These are phyloP conservation scores for Anthoceros angustus DNA, from an alignment of 225 moss, liverwort and hornwort genomes.

Conservation along the genomic window DNA sequence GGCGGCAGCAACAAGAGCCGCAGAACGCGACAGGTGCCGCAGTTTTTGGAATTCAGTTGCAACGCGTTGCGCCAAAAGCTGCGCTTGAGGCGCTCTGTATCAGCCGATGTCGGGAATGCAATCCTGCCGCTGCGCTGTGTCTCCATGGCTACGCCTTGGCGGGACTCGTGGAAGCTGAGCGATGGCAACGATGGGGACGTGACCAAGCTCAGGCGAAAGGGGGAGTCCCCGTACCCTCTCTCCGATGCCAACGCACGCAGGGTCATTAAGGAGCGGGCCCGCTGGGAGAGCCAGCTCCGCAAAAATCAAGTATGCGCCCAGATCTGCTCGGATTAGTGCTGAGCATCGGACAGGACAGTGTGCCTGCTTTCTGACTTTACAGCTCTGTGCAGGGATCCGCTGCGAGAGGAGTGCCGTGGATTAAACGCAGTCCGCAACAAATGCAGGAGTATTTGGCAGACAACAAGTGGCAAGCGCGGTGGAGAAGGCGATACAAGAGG, in stretches of 20 bases:
- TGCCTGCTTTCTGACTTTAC: too few species aligned
- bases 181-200: constrained; percentile 18
- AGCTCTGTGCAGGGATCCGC: constrained; percentile 24
- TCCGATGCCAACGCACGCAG: constrained; percentile 87
- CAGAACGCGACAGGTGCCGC: neutral
- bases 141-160: constrained; percentile 18
- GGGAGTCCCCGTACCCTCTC: constrained; percentile 53
- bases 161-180: constrained; percentile 49
- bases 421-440: constrained; percentile 68
- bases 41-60: neutral
- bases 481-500: constrained; percentile 37
- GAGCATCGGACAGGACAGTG: too few species aligned
- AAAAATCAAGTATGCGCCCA: constrained; percentile 15
- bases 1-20: neutral
- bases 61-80: neutral
- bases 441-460: constrained; percentile 70
- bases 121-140: neutral
- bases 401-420: constrained; percentile 46
- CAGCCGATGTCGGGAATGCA: neutral
- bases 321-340: neutral
- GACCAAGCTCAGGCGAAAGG: constrained; percentile 42
- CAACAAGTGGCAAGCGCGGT: constrained; percentile 84
- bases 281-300: constrained; percentile 60
- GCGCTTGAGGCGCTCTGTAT: neutral
- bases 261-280: constrained; percentile 59